Percentiles rank a stretch among this genome's conserved stretches.
Evolutionary conservation across 805 yeast species (phyloP).

Genomic region (Saccharomycopsis babjevae): DNA sequence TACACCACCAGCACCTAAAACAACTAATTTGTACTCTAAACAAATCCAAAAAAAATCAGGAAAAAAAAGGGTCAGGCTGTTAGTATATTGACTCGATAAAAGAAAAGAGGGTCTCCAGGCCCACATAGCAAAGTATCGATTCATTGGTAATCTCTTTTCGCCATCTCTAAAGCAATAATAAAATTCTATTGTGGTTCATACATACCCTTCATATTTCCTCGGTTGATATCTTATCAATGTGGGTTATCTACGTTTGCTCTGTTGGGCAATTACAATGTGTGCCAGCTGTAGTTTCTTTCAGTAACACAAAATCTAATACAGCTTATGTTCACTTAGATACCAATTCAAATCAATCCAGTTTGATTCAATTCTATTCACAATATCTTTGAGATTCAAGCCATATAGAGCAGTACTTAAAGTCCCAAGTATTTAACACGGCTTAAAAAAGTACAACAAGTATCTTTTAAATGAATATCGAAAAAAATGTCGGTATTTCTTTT

Average conservation of each 20-base stretch:
- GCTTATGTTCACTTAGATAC: not conserved
- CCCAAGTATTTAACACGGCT: not conserved
- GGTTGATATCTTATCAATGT: not conserved
- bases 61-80: not conserved
- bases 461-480: not conserved
- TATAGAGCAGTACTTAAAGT: not conserved
- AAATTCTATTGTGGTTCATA: not conserved
- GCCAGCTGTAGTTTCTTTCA: too few species aligned
- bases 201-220: not conserved
- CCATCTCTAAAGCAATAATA: too few species aligned
- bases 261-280: too few species aligned
- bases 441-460: not conserved
- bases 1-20: slow-evolving; percentile 94
- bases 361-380: too few species aligned
- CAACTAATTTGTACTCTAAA: slow-evolving; percentile 77
- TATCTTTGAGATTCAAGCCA: too few species aligned
- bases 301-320: too few species aligned
- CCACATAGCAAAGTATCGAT: too few species aligned
- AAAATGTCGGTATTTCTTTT: not conserved
- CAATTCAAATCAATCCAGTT: not conserved
- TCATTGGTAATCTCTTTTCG: too few species aligned
- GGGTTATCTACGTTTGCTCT: too few species aligned
- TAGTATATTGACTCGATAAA: not conserved
- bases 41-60: not conserved
- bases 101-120: too few species aligned